Percentiles rank a stretch among this genome's conserved stretches.
Evolutionary conservation across 768 basidiomycete species (phyloP).

Genomic region (Boletus rubropictus): DNA sequence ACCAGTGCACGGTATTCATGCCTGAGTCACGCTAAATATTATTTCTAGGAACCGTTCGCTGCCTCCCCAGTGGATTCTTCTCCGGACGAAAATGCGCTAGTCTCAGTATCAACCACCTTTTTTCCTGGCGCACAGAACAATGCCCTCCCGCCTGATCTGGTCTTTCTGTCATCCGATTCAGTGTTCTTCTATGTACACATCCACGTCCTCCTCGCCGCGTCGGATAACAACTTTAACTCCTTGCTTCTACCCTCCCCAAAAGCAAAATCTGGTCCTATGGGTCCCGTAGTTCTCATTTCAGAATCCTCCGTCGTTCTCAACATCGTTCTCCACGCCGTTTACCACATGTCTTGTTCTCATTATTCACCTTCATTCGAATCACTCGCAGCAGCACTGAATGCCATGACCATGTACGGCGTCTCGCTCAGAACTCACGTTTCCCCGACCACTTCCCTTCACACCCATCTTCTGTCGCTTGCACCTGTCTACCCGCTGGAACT

Average conservation of each 20-base stretch:
- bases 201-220: constrained; percentile 50
- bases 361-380: constrained; percentile 64
- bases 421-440: constrained; percentile 41
- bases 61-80: constrained; percentile 31
- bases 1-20: constrained; percentile 40
- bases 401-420: constrained; percentile 57
- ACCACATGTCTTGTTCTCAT: constrained; percentile 67
- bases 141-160: constrained; percentile 51
- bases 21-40: constrained; percentile 2
- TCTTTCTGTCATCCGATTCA: constrained; percentile 65
- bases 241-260: constrained; percentile 45
- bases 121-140: constrained; percentile 62
- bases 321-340: constrained; percentile 65
- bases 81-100: constrained; percentile 42
- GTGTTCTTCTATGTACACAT: constrained; percentile 83
- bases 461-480: constrained; percentile 60
- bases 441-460: constrained; percentile 51
- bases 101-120: constrained; percentile 82
- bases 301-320: constrained; percentile 63
- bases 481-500: constrained; percentile 64
- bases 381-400: constrained; percentile 50
- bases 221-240: constrained; percentile 58
- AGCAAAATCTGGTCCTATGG: constrained; percentile 37
- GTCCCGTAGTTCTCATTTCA: constrained; percentile 52
- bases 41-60: constrained; percentile 28